phyloP scores from a whole-genome alignment of 768 basidiomycete species.

The Tricholoma sp. region DNA sequence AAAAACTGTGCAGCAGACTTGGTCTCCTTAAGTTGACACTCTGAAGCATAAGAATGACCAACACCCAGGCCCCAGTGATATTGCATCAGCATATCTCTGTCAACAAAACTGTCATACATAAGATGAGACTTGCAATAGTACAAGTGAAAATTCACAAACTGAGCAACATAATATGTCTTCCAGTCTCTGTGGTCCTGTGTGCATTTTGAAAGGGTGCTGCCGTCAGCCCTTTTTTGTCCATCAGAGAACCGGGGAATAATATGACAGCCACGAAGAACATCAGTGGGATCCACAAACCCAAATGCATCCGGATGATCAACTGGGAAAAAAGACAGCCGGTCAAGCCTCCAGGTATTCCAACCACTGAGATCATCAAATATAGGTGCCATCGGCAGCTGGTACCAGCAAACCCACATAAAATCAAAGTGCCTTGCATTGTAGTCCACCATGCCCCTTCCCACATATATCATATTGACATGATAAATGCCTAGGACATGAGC shows the following conservation, averaged over 20 bases:
- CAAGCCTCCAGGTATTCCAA: background rate
- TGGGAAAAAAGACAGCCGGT: background rate
- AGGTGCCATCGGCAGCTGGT: background rate
- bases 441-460: background rate
- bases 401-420: background rate
- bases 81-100: no score
- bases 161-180: background rate
- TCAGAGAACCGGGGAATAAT: conserved; percentile 18
- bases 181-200: background rate
- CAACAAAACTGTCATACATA: no score
- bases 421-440: background rate
- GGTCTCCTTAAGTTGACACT: no score
- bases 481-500: no score
- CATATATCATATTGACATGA: background rate
- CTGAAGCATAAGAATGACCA: no score
- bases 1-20: no score
- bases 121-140: no score
- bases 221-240: background rate
- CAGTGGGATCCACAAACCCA: conserved; percentile 14
- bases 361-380: background rate
- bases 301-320: conserved; percentile 2
- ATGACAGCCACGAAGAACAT: conserved; percentile 12
- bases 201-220: background rate
- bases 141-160: no score
- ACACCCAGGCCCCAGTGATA: no score